phyloP scores from a whole-genome alignment of 371 early-diverging fungal species.

The Lichtheimia ornata region DNA sequence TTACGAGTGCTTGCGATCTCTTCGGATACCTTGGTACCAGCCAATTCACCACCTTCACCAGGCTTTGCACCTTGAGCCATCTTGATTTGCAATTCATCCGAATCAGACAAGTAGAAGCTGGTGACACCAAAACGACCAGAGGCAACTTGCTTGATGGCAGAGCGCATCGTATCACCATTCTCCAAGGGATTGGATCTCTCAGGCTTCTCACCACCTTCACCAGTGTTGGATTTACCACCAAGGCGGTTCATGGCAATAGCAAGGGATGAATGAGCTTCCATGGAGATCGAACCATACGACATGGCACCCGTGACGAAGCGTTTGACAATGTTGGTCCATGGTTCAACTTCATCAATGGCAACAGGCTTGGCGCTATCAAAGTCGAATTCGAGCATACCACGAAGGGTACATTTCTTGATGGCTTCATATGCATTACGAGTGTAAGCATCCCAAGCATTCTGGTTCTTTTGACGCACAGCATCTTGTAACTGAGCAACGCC shows the following conservation, averaged over 20 bases:
- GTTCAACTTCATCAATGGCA: constrained; percentile 93
- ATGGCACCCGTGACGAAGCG: constrained; percentile 98
- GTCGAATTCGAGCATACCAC: constrained; percentile 93
- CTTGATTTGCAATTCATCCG: constrained; percentile 97
- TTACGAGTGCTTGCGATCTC: constrained; percentile 93
- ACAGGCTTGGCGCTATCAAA: constrained; percentile 73
- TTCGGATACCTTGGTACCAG: constrained; percentile 86
- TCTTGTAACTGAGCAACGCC: constrained; percentile 92
- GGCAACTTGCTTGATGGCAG: constrained; percentile 98
- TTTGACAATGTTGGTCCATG: constrained; percentile 94
- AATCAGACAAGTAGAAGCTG: constrained; percentile 87
- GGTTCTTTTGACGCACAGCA: constrained; percentile 92
- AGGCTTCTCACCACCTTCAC: constrained; percentile 98
- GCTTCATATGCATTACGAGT: constrained; percentile 76
- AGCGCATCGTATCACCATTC: constrained; percentile 86
- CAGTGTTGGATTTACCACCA: constrained; percentile 96
- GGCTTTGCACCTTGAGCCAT: constrained; percentile 99
- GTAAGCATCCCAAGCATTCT: constrained; percentile 85
- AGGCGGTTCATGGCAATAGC: constrained; percentile 95
- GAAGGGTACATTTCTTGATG: constrained; percentile 91
- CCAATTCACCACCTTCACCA: constrained; percentile 88
- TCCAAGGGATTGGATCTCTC: constrained; percentile 67
- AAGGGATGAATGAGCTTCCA: constrained; percentile 92
- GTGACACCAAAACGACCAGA: constrained; percentile 98
- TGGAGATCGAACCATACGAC: constrained; percentile 96